Evolutionary conservation across 768 basidiomycete species (phyloP), one percentile per base, ranked within the genome.

Genomic region (Botryobasidium botryosum): DNA sequence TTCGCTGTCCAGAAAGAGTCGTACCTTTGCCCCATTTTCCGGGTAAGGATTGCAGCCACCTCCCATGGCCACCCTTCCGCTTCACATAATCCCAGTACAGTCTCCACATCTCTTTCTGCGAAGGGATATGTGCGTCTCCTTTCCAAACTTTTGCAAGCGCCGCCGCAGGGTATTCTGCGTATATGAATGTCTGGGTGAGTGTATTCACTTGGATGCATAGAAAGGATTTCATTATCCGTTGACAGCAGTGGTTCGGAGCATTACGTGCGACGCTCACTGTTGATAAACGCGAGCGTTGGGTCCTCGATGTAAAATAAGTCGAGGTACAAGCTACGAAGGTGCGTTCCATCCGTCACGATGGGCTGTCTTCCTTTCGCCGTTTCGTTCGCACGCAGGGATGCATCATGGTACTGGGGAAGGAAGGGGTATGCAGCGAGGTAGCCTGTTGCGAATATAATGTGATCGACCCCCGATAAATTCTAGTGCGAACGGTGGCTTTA

Each of bases 351-450:
- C 0, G 64, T 64, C 21, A 68, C 58, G 32, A 70, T 35, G 1
- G 24, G 33, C 33, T 13, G 41, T 31, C 29, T 25, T 7, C 25
- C 31, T 10, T 13, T 4, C 50, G n/a, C 12, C 39, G 44, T 46
- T 33, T 50, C 51, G 4, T 31, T 21, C n/a, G n/a, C n/a, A n/a
- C n/a, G n/a, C n/a, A n/a, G n/a, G n/a, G n/a, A n/a, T n/a, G n/a
- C n/a, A n/a, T n/a, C n/a, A 52, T 65, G 63, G 49, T 62, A 64
- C 27, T 67, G 58, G 0, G 63, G 60, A 1, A 70, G 53, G 61
- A 68, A 68, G 5, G 67, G 66, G 52, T 62, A 67, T 0, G 62
- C 59, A 47, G 67, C 66, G n/a, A 63, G 59, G 53, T 60, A 68
- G n/a, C 67, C 67, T 1, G 66, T 65, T 0, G 59, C 60, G 49